A percentile compares a stretch with the other conserved stretches of the same genome.
Conservation (phyloP, 2,329 filamentous ascomycete species). For the Didymella pomorum region DNA sequence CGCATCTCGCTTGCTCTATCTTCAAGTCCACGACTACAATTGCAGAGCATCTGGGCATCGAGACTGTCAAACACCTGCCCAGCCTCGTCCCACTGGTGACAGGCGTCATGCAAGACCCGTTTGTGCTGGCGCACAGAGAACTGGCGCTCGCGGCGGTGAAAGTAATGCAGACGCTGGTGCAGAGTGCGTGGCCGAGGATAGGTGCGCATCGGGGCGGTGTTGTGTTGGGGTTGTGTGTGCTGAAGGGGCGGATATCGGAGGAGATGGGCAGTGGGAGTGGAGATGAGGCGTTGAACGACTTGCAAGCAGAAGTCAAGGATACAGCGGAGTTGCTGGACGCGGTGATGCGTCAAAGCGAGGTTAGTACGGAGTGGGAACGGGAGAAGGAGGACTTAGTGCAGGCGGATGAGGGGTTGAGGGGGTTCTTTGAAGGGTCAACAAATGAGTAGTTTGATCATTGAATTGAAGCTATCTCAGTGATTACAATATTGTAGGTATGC, state of each 20-base stretch:
- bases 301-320: constrained; percentile 29
- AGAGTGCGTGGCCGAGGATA: constrained; percentile 75
- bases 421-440: constrained; percentile 19
- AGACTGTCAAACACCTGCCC: constrained; percentile 73
- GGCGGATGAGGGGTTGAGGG: constrained; percentile 12
- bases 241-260: constrained; percentile 42
- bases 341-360: constrained; percentile 30
- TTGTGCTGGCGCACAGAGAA: constrained; percentile 64
- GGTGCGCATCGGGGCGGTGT: constrained; percentile 69
- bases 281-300: constrained; percentile 21
- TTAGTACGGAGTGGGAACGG: constrained; percentile 21
- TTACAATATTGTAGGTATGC: constrained; percentile 2
- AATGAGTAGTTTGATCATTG: background rate
- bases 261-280: constrained; percentile 23
- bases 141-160: constrained; percentile 63
- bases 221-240: constrained; percentile 62
- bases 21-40: constrained; percentile 59
- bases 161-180: constrained; percentile 65
- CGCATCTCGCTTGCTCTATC: constrained; percentile 65
- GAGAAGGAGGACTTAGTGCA: constrained; percentile 27
- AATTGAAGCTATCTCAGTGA: constrained; percentile 7
- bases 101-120: constrained; percentile 72
- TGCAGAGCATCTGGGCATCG: constrained; percentile 66
- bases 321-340: constrained; percentile 39
- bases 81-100: constrained; percentile 73